Evolutionary conservation across 1,284 basidiomycete genomes (phyloP).

Genomic region (Malassezia sp.): DNA sequence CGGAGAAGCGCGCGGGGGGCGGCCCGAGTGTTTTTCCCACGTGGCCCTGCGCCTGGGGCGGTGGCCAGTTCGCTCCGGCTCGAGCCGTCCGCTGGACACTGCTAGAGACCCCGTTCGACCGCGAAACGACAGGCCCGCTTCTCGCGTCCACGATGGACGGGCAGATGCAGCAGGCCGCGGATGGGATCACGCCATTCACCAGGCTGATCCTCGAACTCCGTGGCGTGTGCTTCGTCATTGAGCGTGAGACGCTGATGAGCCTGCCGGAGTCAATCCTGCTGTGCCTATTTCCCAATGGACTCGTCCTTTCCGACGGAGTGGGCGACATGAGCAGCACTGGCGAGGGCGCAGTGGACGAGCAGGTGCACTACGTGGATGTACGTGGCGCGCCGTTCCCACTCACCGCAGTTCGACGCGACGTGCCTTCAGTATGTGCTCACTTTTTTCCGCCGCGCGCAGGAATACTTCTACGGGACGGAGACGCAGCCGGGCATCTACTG

Average conservation of each 20-base stretch:
- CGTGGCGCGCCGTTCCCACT: conserved; percentile 50
- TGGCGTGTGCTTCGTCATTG: conserved; percentile 81
- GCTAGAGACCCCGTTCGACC: too few relatives aligned
- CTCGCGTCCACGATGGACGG: conserved; percentile 21
- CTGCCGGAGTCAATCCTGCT: conserved; percentile 90
- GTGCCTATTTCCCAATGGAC: conserved; percentile 92
- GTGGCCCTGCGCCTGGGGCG: neutral
- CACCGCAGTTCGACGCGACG: conserved; percentile 76
- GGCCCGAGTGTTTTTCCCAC: neutral
- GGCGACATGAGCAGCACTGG: conserved; percentile 52
- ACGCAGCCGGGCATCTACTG: conserved; percentile 62
- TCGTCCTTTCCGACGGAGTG: conserved; percentile 60
- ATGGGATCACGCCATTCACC: conserved; percentile 51
- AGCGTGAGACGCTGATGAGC: conserved; percentile 96
- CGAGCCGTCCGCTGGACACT: too few relatives aligned
- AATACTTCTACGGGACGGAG: conserved; percentile 80
- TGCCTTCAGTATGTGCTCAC: conserved; percentile 85
- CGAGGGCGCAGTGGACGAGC: conserved; percentile 71
- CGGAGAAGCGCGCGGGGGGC: neutral
- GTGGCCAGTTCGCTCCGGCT: too few relatives aligned
- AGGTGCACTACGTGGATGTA: conserved; percentile 90
- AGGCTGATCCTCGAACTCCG: conserved; percentile 82
- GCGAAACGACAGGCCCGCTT: too few relatives aligned
- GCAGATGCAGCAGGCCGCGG: conserved; percentile 15
- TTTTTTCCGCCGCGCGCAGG: conserved; percentile 78